Evolutionary conservation across 1,284 basidiomycete genomes (phyloP), one percentile per base, ranked within the genome.

Genomic region (Ustilago curta): DNA sequence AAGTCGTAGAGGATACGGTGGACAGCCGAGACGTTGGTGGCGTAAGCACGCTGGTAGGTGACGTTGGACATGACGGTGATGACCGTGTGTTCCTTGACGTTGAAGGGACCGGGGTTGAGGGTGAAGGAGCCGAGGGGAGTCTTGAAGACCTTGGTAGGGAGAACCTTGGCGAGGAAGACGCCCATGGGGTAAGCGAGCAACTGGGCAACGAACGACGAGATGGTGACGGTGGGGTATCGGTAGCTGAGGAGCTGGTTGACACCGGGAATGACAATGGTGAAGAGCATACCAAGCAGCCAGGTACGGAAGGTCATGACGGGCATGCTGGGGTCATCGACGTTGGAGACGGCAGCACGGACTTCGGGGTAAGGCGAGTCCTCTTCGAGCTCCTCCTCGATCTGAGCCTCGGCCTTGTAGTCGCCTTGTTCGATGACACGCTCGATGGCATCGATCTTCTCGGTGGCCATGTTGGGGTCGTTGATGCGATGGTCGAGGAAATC

Each of bases 11-110:
- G 57, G 63, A 72, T 63, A 18, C 50, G 65, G 66, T 78, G 76
- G 23, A 67, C 72, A n/a, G 72, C 72, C 5, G 66, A 57, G 27
- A 86, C 85, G 74, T 87, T 78, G 47, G 68, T 76, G n/a, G 85
- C 83, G 70, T 86, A 86, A 11, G 85, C 81, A 0, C 81, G 72
- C 51, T 71, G 76, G 64, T 85, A 84, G 2, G 84, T 84, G n/a
- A 87, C 86, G 31, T 85, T 86, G 32, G 81, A 77, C 85, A 86
- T 86, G 68, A 87, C 85, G 5, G 73, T 73, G 52, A 83, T 70
- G 25, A 83, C 64, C 1, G 80, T 71, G 60, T 83, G 81, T 44
- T 83, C 81, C 55, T 83, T 83, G 59, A 79, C 67, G 51, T 81
- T 82, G 59, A 80, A 83, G n/a, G 79, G 78, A 37, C 81, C 81